Base-by-base conservation (phyloP, 495 filamentous ascomycete species). In the Penicilliopsis zonata region DNA sequence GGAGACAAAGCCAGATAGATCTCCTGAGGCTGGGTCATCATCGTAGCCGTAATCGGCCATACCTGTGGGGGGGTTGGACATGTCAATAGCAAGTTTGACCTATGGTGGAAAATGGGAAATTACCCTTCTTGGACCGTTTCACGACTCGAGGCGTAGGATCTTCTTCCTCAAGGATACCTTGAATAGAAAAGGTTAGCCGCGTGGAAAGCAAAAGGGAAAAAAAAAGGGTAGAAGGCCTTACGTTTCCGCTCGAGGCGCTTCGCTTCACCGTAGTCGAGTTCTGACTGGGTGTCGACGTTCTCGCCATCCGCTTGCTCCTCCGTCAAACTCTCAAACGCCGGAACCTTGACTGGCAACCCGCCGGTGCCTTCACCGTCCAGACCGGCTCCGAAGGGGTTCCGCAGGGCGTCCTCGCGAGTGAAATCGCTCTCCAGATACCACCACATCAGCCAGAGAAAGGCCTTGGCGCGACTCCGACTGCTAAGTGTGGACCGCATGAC, bases 391-490 rank as follows among this genome's bases (percentile, higher is more conserved):
- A 93, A 98, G 0, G 90, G 90, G 52, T 96, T 98, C 35, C 80
- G 76, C 24, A 77, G 60, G 23, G 85, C 83, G 33, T 78, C 82
- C 40, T 94, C 80, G 30, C 72, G 66, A 3, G 78, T 78, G 47
- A 94, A 95, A 50, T 96, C 82, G 31, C 87, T 88, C 57, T 98
- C 92, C n/a, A 96, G 65, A 53, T 98, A 96, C 65, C 84, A 93
- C 90, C 90, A 98, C 77, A 98, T 94, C 38, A 98, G 54, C 90
- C 90, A 98, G 10, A 98, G 59, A 49, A 98, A 98, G 1, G 87
- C 88, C 32, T 59, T 80, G 1, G 92, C 90, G 35, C 90, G 72
- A 45, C 80, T 88, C 45, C 67, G 59, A 50, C 87, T 94, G 33
- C 80, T 87, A 16, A 86, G 65, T 13, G 80, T 80, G 2, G 75